Percentiles rank a stretch among this genome's conserved stretches.
Evolutionary conservation across 2,329 filamentous ascomycete genomes (phyloP).

Genomic region (Penicillium sp.): DNA sequence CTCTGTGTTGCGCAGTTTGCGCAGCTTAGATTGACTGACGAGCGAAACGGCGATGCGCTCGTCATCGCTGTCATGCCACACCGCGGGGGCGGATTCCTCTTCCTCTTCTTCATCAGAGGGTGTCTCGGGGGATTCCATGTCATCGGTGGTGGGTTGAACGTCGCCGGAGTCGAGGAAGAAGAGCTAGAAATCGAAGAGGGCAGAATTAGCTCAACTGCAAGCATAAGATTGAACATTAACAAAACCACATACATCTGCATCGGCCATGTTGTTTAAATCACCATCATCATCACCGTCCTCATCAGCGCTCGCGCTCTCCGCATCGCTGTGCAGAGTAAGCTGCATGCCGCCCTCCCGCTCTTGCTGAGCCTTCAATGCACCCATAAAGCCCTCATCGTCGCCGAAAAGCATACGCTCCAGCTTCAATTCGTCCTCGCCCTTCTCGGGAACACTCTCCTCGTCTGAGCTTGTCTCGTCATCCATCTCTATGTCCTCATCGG

Average conservation of each 20-base stretch:
- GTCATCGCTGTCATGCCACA: conserved; percentile 95
- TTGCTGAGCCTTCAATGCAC: conserved; percentile 66
- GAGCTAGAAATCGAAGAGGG: conserved; percentile 49
- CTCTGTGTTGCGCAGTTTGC: conserved; percentile 80
- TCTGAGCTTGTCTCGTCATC: conserved; percentile 27
- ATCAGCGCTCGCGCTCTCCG: conserved; percentile 29
- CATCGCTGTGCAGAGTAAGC: conserved; percentile 35
- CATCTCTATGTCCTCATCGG: conserved; percentile 29
- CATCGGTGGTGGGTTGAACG: conserved; percentile 38
- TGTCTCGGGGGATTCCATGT: conserved; percentile 37
- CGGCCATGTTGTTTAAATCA: conserved; percentile 66
- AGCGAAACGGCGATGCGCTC: conserved; percentile 84
- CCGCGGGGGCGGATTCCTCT: conserved; percentile 35
- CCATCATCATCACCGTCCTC: conserved; percentile 52
- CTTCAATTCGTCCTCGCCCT: conserved; percentile 81
- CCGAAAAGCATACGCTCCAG: conserved; percentile 88
- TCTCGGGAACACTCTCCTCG: conserved; percentile 53
- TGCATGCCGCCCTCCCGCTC: conserved; percentile 42
- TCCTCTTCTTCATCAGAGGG: conserved; percentile 41
- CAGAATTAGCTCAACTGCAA: neutral
- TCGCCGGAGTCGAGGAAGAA: conserved; percentile 78
- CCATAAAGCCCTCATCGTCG: conserved; percentile 77
- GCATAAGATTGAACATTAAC: neutral
- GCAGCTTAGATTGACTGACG: conserved; percentile 69
- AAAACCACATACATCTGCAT: conserved; percentile 63